Base-by-base conservation (phyloP, 2,329 filamentous ascomycete species). In the Cylindrodendrum hubeiense region DNA sequence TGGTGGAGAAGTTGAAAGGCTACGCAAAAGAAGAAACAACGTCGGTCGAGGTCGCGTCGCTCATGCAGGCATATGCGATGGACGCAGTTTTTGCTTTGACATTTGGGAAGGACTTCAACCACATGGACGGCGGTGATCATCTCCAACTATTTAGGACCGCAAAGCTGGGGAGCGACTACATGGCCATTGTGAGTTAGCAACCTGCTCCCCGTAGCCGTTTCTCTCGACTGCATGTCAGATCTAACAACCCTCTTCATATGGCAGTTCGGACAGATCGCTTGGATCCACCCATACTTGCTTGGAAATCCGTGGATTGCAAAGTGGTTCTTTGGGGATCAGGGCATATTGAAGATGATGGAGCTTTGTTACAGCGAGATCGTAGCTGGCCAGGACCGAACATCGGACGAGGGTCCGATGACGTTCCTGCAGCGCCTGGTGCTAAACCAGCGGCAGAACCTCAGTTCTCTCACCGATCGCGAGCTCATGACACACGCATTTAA, bases 61-160 rank as follows among this genome's bases (percentile, higher is more conserved):
- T 26, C 24, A 33, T 53, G 22, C 33, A 53, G 10, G 13, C 22
- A 4, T 53, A 39, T 26, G 51, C 51, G 5, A 53, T 53, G 51
- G 51, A 53, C 19, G 51, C 51, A 26, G 51, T 53, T 2, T 53
- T 53, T 7, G 39, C 39, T 19, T 22, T 53, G 15, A 53, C 51
- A n/a, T 53, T 53, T 41, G 51, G 51, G 3, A 33, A 26, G 28
- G 39, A 33, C 13, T 26, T 53, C 33, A 33, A 41, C 10, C 28
- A 39, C 17, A 19, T 53, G 19, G 51, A 53, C 26, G 26, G 28
- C 6, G 51, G 51, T 1, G 51, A 53, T 7, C 21, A 41, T 19
- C 37, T 39, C 3, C 24, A 53, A 5, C 21, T 53, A 3, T n/a
- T 28, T 15, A 33, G 33, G 15, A 22, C 43, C 3, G 49, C 49